Evolutionary conservation across 192 early-diverging fungal genomes (phyloP).

Genomic region (Powellomyces hirtus): DNA sequence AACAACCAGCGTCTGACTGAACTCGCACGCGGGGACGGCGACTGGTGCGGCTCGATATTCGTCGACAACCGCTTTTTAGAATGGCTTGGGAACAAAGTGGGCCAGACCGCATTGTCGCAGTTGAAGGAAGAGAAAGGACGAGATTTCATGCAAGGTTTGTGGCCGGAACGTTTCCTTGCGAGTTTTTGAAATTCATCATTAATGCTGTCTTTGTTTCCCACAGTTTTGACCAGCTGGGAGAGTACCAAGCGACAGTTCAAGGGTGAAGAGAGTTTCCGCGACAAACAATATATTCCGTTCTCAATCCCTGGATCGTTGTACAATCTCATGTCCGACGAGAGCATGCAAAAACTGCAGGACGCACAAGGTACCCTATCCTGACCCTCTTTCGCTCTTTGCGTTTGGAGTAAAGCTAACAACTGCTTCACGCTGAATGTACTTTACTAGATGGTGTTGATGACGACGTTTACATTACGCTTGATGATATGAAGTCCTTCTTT

Average conservation of each 20-base stretch:
- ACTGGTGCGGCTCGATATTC: conserved; percentile 22
- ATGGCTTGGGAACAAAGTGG: conserved; percentile 10
- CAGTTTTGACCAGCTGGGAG: conserved; percentile 18
- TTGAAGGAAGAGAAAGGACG: background rate
- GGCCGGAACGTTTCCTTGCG: background rate
- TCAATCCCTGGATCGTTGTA: conserved; percentile 12
- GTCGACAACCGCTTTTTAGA: conserved; percentile 15
- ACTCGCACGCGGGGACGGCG: conserved; percentile 8
- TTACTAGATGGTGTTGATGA: conserved; percentile 11
- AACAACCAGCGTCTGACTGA: background rate
- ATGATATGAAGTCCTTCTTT: conserved; percentile 26
- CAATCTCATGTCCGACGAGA: conserved; percentile 10
- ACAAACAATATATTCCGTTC: background rate
- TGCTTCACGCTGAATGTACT: background rate
- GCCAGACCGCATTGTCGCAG: background rate
- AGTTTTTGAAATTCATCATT: background rate
- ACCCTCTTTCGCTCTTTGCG: background rate
- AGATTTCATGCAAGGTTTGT: conserved; percentile 9
- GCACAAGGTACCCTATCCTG: background rate
- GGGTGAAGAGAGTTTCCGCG: background rate
- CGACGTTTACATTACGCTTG: conserved; percentile 21
- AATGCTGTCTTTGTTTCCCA: background rate
- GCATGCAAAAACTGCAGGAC: background rate
- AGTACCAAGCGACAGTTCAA: conserved; percentile 14
- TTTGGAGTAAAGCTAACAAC: background rate